Percentiles rank a stretch among this genome's conserved stretches.
Evolutionary conservation across 129 eudicot species (phyloP).

Genomic region (Mikania micrantha): DNA sequence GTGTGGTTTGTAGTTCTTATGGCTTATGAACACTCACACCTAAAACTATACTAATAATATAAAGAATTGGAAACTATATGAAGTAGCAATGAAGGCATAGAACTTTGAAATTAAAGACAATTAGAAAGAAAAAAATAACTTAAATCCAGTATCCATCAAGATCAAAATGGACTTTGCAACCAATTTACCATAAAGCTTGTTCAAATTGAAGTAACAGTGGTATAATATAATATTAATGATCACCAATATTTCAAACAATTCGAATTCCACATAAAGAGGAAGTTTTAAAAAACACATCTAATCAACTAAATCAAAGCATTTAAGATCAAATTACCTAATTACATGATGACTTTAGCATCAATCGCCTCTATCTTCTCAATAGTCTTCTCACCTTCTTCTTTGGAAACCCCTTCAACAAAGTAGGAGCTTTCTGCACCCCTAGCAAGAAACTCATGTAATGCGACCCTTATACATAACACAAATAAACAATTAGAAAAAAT

Average conservation of each 20-base stretch:
- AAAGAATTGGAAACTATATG: too few relatives aligned
- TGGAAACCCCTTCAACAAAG: slow-evolving; percentile 74
- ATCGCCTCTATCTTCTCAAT: slow-evolving; percentile 71
- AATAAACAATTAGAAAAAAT: too few relatives aligned
- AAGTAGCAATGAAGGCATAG: not conserved
- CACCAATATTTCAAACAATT: not conserved
- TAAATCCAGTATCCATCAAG: not conserved
- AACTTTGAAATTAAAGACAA: not conserved
- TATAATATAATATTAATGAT: not conserved
- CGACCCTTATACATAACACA: too few relatives aligned
- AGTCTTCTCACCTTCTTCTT: slow-evolving; percentile 76
- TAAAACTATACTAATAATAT: too few relatives aligned
- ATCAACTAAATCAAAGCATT: not conserved
- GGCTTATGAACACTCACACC: too few relatives aligned
- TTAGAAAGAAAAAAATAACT: too few relatives aligned
- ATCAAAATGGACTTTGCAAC: not conserved
- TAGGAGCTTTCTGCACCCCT: slow-evolving; percentile 96
- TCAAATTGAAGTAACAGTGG: not conserved
- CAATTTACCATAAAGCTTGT: slow-evolving; percentile 1
- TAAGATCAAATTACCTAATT: slow-evolving; percentile 50
- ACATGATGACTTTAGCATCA: slow-evolving; percentile 83
- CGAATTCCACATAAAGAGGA: not conserved
- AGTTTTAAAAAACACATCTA: not conserved
- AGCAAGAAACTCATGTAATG: too few relatives aligned
- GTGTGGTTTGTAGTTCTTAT: too few relatives aligned